Conservation (phyloP, 495 filamentous ascomycete genomes). For the Aspergillus olivimuriae region DNA sequence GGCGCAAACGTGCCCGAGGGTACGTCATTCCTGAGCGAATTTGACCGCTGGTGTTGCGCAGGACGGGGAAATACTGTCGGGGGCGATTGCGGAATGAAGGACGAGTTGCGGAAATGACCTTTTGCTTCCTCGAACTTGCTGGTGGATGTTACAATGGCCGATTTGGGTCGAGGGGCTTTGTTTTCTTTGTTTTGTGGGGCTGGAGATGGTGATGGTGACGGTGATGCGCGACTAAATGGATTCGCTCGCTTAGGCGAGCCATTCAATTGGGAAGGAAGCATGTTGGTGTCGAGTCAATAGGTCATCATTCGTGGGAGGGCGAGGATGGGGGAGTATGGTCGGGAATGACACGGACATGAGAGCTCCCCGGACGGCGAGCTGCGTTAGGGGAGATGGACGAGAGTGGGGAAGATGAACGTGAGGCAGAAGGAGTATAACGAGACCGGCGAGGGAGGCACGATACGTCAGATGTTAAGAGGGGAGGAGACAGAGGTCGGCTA, state of each 20-base stretch:
- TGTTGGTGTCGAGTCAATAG: slow-evolving; percentile 26
- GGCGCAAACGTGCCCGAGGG: slow-evolving; percentile 83
- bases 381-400: background rate
- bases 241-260: slow-evolving; percentile 61
- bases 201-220: slow-evolving; percentile 56
- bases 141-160: slow-evolving; percentile 58
- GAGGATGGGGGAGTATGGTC: background rate
- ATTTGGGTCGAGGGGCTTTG: slow-evolving; percentile 68
- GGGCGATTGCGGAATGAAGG: slow-evolving; percentile 44
- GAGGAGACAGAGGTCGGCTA: background rate
- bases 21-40: slow-evolving; percentile 51
- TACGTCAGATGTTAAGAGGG: no score
- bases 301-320: slow-evolving; percentile 25
- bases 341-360: background rate
- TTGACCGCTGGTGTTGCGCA: slow-evolving; percentile 44
- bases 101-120: slow-evolving; percentile 50
- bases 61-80: slow-evolving; percentile 19
- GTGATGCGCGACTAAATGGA: slow-evolving; percentile 62
- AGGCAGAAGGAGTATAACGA: background rate
- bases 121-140: slow-evolving; percentile 29
- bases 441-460: no score
- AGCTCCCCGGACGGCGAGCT: background rate
- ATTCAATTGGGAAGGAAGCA: slow-evolving; percentile 43
- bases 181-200: slow-evolving; percentile 32
- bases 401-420: slow-evolving; percentile 1